Base-by-base conservation (phyloP, 176 grass and related monocot species). In the Dendrocalamus sinicus region DNA sequence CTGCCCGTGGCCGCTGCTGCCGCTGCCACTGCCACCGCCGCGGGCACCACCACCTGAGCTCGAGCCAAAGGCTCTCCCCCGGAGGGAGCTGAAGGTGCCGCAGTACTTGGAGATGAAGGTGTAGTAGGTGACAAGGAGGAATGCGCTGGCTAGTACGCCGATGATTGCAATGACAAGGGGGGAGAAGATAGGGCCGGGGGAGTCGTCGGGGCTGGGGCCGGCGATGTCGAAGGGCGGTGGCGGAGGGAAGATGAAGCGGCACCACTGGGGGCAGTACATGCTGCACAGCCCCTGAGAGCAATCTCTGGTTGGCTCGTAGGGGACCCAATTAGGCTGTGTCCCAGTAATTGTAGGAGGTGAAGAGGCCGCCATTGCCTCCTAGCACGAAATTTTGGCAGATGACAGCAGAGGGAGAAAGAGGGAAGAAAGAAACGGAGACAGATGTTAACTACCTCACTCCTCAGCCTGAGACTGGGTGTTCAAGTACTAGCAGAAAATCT, bases 231-330 rank as follows among this genome's bases (percentile, higher is more conserved):
- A 85, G 20, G 91, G 76, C 17, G 95, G 95, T 54, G 95, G 95
- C 1, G 95, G 95, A 46, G 95, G 91, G 87, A 98, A 93, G 83
- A 99, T 85, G 70, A 96, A 60, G 90, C 92, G 96, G 79, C 96
- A 99, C 96, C 96, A 99, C 85, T 96, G 96, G 17, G 93, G 94
- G 76, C 94, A 96, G 82, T 96, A 99, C 59, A 92, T 85, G 92
- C 88, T 99, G 52, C 96, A 99, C 35, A 99, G 85, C 9, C 96
- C 94, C 83, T 94, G 87, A 4, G 96, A 96, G 87, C 96, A 96
- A 81, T 99, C 93, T 77, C 74, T 91, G 15, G 84, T 91, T 30
- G 94, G 88, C 81, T 92, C 91, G 53, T 94, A 96, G 51, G 96
- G 96, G 17, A 94, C 94, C 96, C 94, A 94, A 13, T 87, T 74